A percentile compares a stretch with the other conserved stretches of the same genome.
Conservation (phyloP, 768 basidiomycete genomes). For the Boletales sp. region DNA sequence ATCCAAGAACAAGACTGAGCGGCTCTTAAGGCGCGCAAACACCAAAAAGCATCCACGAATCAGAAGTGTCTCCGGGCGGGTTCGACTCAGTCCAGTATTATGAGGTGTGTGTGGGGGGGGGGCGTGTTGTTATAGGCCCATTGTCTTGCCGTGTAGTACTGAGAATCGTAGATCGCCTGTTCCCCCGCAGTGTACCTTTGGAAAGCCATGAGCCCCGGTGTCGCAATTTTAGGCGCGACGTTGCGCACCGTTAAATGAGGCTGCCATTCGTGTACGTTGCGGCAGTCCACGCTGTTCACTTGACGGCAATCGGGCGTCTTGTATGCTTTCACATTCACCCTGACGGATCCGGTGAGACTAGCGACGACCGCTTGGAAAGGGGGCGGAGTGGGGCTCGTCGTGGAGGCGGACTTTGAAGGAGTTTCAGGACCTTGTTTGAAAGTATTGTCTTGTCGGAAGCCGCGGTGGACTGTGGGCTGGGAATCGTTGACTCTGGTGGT, state of each 20-base stretch:
- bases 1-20: too few relatives aligned
- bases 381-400: too few relatives aligned
- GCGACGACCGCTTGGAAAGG: too few relatives aligned
- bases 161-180: constrained; percentile 17
- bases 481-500: too few relatives aligned
- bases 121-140: constrained; percentile 26
- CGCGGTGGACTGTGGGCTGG: too few relatives aligned
- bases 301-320: background rate
- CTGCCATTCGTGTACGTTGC: constrained; percentile 23
- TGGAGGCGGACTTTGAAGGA: too few relatives aligned
- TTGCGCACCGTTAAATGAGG: constrained; percentile 16
- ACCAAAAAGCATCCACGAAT: constrained; percentile 23
- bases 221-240: accelerated
- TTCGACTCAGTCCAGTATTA: constrained; percentile 24
- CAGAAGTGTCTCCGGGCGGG: constrained; percentile 22
- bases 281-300: constrained; percentile 3
- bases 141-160: constrained; percentile 23
- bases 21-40: constrained; percentile 5
- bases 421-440: too few relatives aligned
- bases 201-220: background rate
- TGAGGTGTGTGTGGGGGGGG: constrained; percentile 6
- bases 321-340: too few relatives aligned
- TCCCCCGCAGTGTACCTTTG: constrained; percentile 23
- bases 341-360: background rate
- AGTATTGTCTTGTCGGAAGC: too few relatives aligned